Evolutionary conservation across 2,329 filamentous ascomycete species (phyloP), one percentile per base, ranked within the genome.

Genomic region (Apiospora malaysiana): DNA sequence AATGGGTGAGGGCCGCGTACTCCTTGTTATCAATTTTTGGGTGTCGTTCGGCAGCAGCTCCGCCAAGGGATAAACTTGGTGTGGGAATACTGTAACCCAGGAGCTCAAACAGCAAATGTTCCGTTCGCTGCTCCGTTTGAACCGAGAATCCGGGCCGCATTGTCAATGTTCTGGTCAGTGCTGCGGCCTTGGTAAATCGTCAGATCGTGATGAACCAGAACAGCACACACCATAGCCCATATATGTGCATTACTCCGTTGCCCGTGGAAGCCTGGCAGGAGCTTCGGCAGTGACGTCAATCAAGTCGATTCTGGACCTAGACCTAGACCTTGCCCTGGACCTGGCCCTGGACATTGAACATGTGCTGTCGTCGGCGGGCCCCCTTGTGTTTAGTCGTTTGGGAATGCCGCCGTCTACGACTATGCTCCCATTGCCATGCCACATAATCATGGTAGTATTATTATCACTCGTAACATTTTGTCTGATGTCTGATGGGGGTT

Each of bases 1-100:
- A 63, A 40, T 23, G 56, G 56, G 18, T 21, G 10, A 63, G 27
- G 56, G 56, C 56, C 56, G 32, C 56, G 56, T 63, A 63, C 56
- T 63, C 56, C 27, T 40, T 63, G 56, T 63, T 63, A n/a, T 63
- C 27, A 40, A 63, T 63, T 63, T 40, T 63, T 40, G 56, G 14
- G 16, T 32, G 51, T 21, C 37, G 16, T 63, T 40, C 32, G 56
- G 56, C 32, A 63, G 18, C 32, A 63, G 51, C 51, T 59, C 51
- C 51, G 51, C 51, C 51, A 8, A 21, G 25, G 14, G 25, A 59
- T 59, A 37, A 49, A 49, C 23, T 63, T 63, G 32, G 18, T 12
- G 56, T 63, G 56, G 56, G 18, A 63, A 40, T 63, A 59, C 51
- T 32, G 51, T 37, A 32, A 49, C 47, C 47, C 10, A 56, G 9